A percentile compares a stretch with the other conserved stretches of the same genome.
phyloP scores from a whole-genome alignment of 805 yeast species.

The Alloascoidea hylecoeti region DNA sequence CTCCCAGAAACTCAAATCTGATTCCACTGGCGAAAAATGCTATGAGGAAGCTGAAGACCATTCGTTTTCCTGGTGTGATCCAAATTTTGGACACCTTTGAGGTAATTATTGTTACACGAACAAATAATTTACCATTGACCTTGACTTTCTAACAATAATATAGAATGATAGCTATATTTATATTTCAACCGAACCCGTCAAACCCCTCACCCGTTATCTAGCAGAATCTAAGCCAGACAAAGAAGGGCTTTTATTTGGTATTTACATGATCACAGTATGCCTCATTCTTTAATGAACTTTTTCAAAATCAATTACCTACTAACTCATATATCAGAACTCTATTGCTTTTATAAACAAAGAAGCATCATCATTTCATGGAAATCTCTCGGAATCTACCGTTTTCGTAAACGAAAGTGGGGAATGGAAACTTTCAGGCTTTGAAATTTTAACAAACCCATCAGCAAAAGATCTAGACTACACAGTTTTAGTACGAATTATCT shows the following conservation, averaged over 20 bases:
- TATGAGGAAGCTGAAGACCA: conserved; percentile 31
- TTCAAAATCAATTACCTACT: neutral
- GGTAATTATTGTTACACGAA: conserved; percentile 6
- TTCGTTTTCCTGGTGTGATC: conserved; percentile 60
- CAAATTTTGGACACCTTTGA: conserved; percentile 50
- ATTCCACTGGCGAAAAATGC: conserved; percentile 29
- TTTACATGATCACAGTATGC: conserved; percentile 29
- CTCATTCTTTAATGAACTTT: neutral
- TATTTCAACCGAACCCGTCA: conserved; percentile 54
- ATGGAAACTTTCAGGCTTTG: conserved; percentile 80
- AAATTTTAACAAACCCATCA: conserved; percentile 32
- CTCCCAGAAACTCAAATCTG: conserved; percentile 10
- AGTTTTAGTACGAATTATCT: neutral
- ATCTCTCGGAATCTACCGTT: conserved; percentile 38
- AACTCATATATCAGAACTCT: neutral
- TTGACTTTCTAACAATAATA: conserved; percentile 1
- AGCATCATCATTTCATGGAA: conserved; percentile 47
- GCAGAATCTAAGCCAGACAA: conserved; percentile 11
- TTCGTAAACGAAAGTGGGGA: conserved; percentile 61
- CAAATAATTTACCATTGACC: neutral
- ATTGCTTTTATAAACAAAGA: conserved; percentile 32
- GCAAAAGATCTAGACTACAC: neutral
- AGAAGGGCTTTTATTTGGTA: conserved; percentile 34
- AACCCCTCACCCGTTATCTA: conserved; percentile 26
- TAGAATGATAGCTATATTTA: conserved; percentile 35